Conservation (phyloP, 768 basidiomycete genomes). For the Mycena maculata region DNA sequence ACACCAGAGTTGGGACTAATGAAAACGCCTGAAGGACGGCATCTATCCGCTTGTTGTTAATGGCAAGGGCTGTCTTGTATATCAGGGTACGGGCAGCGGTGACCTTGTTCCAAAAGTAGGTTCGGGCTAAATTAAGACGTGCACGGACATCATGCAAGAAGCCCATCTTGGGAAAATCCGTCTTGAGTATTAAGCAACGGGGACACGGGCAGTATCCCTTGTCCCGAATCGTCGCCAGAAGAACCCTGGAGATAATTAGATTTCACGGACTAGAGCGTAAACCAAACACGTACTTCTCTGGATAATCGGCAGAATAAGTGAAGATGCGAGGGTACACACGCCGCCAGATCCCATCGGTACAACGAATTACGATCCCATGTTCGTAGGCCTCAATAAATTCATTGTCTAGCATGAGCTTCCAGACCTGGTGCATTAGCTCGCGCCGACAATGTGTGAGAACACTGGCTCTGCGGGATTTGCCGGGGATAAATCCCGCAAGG, state of each 20-base stretch:
- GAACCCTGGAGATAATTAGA: conserved; percentile 24
- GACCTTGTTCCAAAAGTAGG: conserved; percentile 5
- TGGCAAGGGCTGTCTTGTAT: conserved; percentile 9
- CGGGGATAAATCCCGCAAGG: neutral
- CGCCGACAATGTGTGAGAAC: conserved; percentile 31
- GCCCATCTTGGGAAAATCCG: conserved; percentile 18
- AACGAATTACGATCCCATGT: conserved; percentile 37
- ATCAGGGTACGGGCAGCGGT: conserved; percentile 29
- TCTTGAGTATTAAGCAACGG: conserved; percentile 34
- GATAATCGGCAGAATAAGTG: conserved; percentile 41
- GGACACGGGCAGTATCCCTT: conserved; percentile 38
- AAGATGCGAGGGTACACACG: conserved; percentile 39
- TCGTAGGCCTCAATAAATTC: conserved; percentile 35
- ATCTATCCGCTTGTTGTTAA: conserved; percentile 18
- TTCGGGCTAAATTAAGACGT: neutral
- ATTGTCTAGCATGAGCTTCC: conserved; percentile 21
- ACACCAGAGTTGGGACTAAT: conserved; percentile 33
- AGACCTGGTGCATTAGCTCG: conserved; percentile 28
- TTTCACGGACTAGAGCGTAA: neutral
- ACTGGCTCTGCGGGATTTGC: neutral
- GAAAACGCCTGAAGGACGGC: conserved; percentile 25
- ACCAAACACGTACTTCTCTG: conserved; percentile 36
- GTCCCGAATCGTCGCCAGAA: conserved; percentile 34
- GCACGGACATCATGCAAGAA: conserved; percentile 4
- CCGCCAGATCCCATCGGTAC: conserved; percentile 33